Conservation (phyloP, 1,284 basidiomycete genomes). For the Marasmius tenuissimus region DNA sequence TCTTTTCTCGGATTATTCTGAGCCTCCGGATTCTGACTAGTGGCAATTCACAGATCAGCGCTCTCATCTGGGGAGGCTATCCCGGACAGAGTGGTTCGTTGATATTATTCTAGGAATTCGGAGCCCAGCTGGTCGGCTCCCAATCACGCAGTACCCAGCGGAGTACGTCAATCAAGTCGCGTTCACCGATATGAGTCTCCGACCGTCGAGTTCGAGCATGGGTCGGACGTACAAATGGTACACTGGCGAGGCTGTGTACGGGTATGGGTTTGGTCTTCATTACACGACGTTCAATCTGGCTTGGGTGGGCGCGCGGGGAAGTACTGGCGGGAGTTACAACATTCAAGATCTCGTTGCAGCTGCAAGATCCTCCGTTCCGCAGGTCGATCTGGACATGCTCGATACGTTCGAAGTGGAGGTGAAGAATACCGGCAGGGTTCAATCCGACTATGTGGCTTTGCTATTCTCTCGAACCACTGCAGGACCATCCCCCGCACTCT, state of each 20-base stretch:
- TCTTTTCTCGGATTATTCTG: constrained; percentile 19
- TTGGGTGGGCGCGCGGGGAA: constrained; percentile 31
- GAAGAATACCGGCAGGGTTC: constrained; percentile 46
- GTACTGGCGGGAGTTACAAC: constrained; percentile 28
- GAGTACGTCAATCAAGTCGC: constrained; percentile 45
- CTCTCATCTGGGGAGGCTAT: constrained; percentile 56
- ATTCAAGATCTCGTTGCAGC: constrained; percentile 38
- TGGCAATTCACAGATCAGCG: constrained; percentile 42
- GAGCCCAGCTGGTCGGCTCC: constrained; percentile 53
- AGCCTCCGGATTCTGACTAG: background rate
- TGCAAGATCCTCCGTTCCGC: constrained; percentile 20
- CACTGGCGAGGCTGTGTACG: constrained; percentile 47
- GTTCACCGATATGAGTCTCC: constrained; percentile 59
- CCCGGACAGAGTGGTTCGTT: constrained; percentile 54
- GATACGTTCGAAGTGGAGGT: constrained; percentile 48
- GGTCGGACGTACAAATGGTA: constrained; percentile 63
- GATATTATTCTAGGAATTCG: constrained; percentile 50
- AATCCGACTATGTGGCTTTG: constrained; percentile 57
- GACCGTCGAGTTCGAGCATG: constrained; percentile 45
- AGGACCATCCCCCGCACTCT: constrained; percentile 50
- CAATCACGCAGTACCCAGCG: constrained; percentile 55
- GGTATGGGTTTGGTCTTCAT: constrained; percentile 53
- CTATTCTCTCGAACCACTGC: constrained; percentile 48
- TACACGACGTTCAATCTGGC: constrained; percentile 45
- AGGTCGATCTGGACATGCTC: constrained; percentile 45